Base-by-base conservation (phyloP, 495 filamentous ascomycete species). In the Alectoria sarmentosa region DNA sequence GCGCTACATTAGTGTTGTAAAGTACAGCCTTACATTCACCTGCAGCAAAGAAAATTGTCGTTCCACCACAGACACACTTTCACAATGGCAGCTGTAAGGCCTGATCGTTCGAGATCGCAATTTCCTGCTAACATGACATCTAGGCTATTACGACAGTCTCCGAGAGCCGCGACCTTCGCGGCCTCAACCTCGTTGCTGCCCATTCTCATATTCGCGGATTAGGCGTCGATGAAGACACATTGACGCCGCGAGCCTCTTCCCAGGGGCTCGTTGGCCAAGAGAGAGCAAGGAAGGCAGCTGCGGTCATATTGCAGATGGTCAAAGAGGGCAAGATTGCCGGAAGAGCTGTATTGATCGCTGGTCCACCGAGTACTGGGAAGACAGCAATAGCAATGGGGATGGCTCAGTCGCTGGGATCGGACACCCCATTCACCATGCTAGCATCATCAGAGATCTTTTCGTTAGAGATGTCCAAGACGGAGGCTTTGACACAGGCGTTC, bases 321-420 rank as follows among this genome's bases (percentile, higher is more conserved):
- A 96, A 94, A 77, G 90, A 95, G 70, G 93, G 93, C 68, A 98
- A 96, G 77, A 98, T 99, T 78, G 95, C 95, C 58, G 94, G 94
- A 54, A 85, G 93, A 68, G 94, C 94, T 23, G 90, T 98, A 26
- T 79, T 99, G 67, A 96, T 99, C 68, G 93, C 94, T 61, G 94
- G 94, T 1, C 94, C 95, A 62, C 95, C 94, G 21, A 97, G 94
- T 76, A 99, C 94, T 36, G 94, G 94, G 60, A 99, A 99, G 79
- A 98, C 94, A 1, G 94, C 94, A 41, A 95, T 99, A 71, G 94
- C 95, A 37, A 97, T 98, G 90, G 94, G 92, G 46, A 97, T 99
- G 93, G 88, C 93, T 26, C 94, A 98, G 70, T 93, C 92, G 21
- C 83, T 99, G 39, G 94, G 94, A 37, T 72, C 89, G 2, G 94